phyloP scores from a whole-genome alignment of 805 yeast species.

The Wickerhamiella spandovensis region DNA sequence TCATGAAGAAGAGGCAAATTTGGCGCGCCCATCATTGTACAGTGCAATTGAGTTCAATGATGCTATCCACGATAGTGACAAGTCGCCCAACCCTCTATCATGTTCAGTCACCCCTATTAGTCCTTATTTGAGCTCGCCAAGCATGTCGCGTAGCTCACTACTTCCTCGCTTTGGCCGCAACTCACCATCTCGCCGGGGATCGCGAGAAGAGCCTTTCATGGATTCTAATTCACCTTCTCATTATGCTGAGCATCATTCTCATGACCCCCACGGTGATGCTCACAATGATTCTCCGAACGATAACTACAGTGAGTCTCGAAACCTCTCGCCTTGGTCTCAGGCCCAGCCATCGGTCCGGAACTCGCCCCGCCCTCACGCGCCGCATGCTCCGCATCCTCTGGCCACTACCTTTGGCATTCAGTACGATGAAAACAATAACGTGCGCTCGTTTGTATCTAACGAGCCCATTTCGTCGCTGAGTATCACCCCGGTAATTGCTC shows the following conservation, averaged over 20 bases:
- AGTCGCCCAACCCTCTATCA: background rate
- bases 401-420: no score
- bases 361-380: no score
- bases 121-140: background rate
- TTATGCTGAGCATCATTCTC: no score
- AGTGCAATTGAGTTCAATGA: constrained; percentile 28
- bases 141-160: background rate
- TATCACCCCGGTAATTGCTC: background rate
- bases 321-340: no score
- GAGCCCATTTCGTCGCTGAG: background rate
- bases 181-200: background rate
- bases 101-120: background rate
- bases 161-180: background rate
- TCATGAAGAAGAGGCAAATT: background rate
- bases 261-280: no score
- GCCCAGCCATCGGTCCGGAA: no score
- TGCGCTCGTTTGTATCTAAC: no score
- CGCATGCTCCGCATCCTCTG: no score
- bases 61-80: background rate
- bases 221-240: background rate
- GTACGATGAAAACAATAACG: background rate
- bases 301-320: no score
- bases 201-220: background rate
- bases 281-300: no score
- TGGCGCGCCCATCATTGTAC: constrained; percentile 26